Conservation (phyloP, 2,329 filamentous ascomycete species). For the Ophiosphaerella narmari region DNA sequence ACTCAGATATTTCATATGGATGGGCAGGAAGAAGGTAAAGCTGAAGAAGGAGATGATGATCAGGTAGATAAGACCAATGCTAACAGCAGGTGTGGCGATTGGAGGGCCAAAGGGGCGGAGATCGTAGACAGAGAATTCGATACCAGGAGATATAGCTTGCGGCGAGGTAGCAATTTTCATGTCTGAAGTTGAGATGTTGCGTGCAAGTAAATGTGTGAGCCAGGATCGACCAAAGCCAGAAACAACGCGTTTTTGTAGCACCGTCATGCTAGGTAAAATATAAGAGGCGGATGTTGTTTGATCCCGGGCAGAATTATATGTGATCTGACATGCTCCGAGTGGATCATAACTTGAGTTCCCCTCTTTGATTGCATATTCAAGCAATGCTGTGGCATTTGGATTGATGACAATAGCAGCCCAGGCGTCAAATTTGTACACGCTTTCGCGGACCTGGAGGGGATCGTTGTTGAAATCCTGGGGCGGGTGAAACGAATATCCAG, state of each 20-base stretch:
- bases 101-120: constrained; percentile 64
- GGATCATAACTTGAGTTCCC: constrained; percentile 67
- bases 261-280: constrained; percentile 56
- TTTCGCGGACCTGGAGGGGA: constrained; percentile 60
- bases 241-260: constrained; percentile 52
- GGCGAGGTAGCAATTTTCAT: constrained; percentile 52
- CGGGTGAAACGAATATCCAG: constrained; percentile 57
- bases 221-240: constrained; percentile 55
- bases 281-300: constrained; percentile 58
- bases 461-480: constrained; percentile 60
- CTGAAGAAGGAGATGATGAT: constrained; percentile 71
- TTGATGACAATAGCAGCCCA: constrained; percentile 68
- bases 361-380: constrained; percentile 57
- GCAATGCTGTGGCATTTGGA: constrained; percentile 63
- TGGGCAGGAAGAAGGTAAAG: constrained; percentile 67
- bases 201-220: constrained; percentile 35
- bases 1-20: constrained; percentile 63
- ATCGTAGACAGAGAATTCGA: constrained; percentile 61
- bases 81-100: constrained; percentile 61
- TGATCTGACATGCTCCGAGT: constrained; percentile 60
- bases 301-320: constrained; percentile 63
- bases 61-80: constrained; percentile 67
- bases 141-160: constrained; percentile 60
- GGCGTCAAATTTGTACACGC: constrained; percentile 61
- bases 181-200: constrained; percentile 29